Evolutionary conservation across 208 protist species (phyloP).

Genomic region (Trypanosoma platydactyli): DNA sequence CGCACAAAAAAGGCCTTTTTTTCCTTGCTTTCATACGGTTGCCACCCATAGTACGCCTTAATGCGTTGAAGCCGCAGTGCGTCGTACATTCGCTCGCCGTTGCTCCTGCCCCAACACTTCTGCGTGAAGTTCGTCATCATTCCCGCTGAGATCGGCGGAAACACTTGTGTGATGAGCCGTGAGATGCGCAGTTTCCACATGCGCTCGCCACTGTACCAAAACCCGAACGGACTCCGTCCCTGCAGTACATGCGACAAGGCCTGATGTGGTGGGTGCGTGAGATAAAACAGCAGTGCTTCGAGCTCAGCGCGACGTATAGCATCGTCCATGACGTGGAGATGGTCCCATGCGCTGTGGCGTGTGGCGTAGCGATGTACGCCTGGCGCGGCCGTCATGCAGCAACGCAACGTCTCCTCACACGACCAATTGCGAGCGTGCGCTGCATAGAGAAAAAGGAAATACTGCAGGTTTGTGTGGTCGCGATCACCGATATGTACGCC

Average conservation of each 20-base stretch:
- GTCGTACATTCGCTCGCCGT: constrained; percentile 87
- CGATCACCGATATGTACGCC: constrained; percentile 70
- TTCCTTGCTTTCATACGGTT: constrained; percentile 78
- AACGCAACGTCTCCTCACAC: constrained; percentile 25
- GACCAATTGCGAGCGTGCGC: constrained; percentile 22
- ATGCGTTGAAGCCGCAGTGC: constrained; percentile 71
- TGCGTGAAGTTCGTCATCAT: constrained; percentile 92
- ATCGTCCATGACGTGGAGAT: constrained; percentile 78
- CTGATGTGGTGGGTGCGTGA: constrained; percentile 68
- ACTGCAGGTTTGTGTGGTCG: constrained; percentile 82
- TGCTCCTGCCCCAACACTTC: constrained; percentile 87
- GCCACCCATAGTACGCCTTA: constrained; percentile 75
- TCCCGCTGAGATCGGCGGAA: constrained; percentile 69
- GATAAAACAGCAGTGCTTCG: constrained; percentile 65
- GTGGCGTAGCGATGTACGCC: constrained; percentile 56
- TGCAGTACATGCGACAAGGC: constrained; percentile 78
- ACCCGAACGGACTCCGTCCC: constrained; percentile 50
- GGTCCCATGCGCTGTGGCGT: constrained; percentile 47
- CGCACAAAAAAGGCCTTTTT: constrained; percentile 86
- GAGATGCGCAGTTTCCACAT: constrained; percentile 83
- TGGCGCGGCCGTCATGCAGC: constrained; percentile 32
- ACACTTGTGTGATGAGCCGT: constrained; percentile 64
- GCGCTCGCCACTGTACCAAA: constrained; percentile 84
- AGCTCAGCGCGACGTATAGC: constrained; percentile 75
- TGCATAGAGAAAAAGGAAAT: constrained; percentile 82